Evolutionary conservation across 257 asterid genomes (phyloP).

Genomic region (Cynanchum wilfordii): DNA sequence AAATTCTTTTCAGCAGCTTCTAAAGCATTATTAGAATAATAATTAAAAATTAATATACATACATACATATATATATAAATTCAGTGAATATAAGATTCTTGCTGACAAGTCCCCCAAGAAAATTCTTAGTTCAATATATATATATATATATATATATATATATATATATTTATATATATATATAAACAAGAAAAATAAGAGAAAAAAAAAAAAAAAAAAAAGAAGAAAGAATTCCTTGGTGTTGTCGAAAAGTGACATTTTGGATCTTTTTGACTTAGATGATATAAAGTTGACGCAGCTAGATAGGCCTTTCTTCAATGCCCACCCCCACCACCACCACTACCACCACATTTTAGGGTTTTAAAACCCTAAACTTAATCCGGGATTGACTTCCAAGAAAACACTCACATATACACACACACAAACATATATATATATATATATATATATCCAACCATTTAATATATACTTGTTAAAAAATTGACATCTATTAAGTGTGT

Average conservation of each 20-base stretch:
- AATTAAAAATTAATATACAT: too few relatives aligned
- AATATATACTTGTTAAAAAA: too few relatives aligned
- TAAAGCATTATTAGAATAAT: too few relatives aligned
- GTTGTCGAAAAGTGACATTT: not conserved
- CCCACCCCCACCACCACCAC: not conserved
- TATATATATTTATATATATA: not conserved
- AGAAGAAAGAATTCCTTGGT: not conserved
- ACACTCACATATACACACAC: too few relatives aligned
- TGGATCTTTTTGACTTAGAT: not conserved
- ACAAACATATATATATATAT: too few relatives aligned
- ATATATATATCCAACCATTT: too few relatives aligned
- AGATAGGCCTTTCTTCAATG: not conserved
- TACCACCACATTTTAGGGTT: not conserved
- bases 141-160: too few relatives aligned
- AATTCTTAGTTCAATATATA: too few relatives aligned
- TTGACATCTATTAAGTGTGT: not conserved
- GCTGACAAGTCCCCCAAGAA: not conserved
- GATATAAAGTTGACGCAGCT: not conserved
- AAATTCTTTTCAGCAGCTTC: too few relatives aligned
- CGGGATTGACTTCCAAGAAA: slow-evolving; percentile 5
- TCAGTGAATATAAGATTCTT: not conserved
- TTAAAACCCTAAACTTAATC: not conserved
- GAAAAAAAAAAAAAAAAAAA: not conserved
- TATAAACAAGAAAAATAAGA: not conserved
- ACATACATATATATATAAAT: too few relatives aligned